Conservation (phyloP, 2,329 filamentous ascomycete species). For the Sarocladium kiliense region DNA sequence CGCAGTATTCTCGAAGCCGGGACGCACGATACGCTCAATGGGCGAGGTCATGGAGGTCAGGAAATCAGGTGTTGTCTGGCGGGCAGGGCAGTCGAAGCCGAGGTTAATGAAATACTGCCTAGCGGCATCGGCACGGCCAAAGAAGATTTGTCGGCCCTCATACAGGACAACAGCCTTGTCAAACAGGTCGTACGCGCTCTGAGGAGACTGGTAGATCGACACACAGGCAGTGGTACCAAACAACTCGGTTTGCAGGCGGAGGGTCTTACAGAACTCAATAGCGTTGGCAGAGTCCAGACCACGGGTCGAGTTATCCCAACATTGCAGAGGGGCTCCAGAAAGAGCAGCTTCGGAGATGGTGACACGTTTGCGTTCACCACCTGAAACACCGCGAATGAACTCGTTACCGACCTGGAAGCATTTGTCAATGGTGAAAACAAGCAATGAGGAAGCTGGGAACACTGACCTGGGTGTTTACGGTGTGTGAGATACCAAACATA, state of each 20-base stretch:
- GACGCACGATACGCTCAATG: conserved; percentile 48
- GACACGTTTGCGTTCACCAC: conserved; percentile 67
- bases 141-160: conserved; percentile 58
- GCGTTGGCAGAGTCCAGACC: conserved; percentile 72
- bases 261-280: conserved; percentile 68
- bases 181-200: conserved; percentile 59
- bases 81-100: conserved; percentile 61
- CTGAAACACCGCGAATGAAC: conserved; percentile 53
- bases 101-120: conserved; percentile 62
- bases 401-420: background rate
- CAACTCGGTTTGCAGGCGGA: conserved; percentile 63
- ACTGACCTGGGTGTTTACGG: conserved; percentile 67
- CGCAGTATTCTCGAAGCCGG: conserved; percentile 50
- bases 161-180: conserved; percentile 57
- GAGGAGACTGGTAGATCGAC: conserved; percentile 69
- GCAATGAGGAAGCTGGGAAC: background rate
- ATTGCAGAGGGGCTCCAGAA: conserved; percentile 54
- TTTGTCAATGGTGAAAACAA: background rate
- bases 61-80: conserved; percentile 67
- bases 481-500: conserved; percentile 70
- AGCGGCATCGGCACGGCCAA: conserved; percentile 55
- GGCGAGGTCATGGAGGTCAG: conserved; percentile 66
- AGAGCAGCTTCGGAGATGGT: conserved; percentile 57
- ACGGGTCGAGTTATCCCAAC: conserved; percentile 69
- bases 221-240: conserved; percentile 62